These are phyloP conservation scores for Teunomyces barrocoloradensis DNA, from an alignment of 805 yeast genomes.

Conservation along the genomic window DNA sequence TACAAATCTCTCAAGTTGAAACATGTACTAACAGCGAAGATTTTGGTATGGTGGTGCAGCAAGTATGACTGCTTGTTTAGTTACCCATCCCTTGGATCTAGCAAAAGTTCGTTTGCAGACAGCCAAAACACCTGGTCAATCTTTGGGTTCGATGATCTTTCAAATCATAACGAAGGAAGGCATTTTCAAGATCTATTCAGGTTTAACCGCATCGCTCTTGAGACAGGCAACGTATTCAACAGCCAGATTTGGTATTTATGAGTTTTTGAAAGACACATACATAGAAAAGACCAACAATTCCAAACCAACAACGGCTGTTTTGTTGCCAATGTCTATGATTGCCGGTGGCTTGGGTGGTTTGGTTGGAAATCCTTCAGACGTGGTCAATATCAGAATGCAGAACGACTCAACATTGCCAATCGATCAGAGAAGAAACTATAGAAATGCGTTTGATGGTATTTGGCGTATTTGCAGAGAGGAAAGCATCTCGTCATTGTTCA, in stretches of 20 bases:
- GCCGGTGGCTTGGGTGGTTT: constrained; percentile 83
- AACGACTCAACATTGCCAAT: constrained; percentile 71
- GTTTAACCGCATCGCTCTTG: constrained; percentile 75
- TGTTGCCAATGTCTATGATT: constrained; percentile 79
- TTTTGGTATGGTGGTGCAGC: constrained; percentile 72
- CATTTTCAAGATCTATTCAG: constrained; percentile 68
- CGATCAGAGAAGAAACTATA: constrained; percentile 67
- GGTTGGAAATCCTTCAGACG: constrained; percentile 86
- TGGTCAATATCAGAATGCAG: constrained; percentile 88
- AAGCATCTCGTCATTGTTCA: constrained; percentile 54
- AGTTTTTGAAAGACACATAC: constrained; percentile 57
- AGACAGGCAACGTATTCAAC: constrained; percentile 90
- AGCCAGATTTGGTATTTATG: constrained; percentile 84
- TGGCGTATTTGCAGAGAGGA: constrained; percentile 58
- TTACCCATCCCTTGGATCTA: constrained; percentile 80
- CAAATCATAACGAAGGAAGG: constrained; percentile 66
- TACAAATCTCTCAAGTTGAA: not conserved
- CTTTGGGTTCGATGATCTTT: constrained; percentile 58
- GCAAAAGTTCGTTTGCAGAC: constrained; percentile 88
- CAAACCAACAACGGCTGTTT: constrained; percentile 54
- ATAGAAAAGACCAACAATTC: constrained; percentile 38
- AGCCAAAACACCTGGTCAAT: constrained; percentile 63
- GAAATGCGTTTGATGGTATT: constrained; percentile 77
- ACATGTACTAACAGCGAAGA: constrained; percentile 18
- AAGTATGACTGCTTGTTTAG: constrained; percentile 62